Evolutionary conservation across 306 rosid species (phyloP), one percentile per base, ranked within the genome.

Genomic region (Trifolium dubium): DNA sequence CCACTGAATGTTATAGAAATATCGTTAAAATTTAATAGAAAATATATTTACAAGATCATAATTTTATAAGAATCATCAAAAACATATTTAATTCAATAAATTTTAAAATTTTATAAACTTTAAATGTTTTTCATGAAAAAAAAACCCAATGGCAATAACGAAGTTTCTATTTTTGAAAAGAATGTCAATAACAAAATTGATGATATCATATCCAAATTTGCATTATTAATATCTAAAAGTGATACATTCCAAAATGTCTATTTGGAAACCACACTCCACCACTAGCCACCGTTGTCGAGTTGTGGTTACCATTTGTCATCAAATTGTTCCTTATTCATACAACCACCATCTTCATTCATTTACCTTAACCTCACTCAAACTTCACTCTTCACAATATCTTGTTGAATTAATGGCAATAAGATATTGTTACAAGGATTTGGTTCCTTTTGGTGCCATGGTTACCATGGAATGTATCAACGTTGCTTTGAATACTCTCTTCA

Each of bases 401-500:
- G 15, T 12, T 12, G 29, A 44, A 60, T 60, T 60, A 79, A 85
- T 82, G 86, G 83, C 79, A 23, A 77, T 65, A 64, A 69, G 79
- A 69, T 47, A 63, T 10, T 72, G 77, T 8, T 64, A 64, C 76
- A 86, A 50, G 18, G 96, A 85, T 51, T 83, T 78, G 71, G 78
- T 89, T 59, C 97, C 98, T 13, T 93, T 93, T 67, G 77, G 80
- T 53, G 90, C 87, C 69, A 81, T 93, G 97, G 89, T 93, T 12
- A 44, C 83, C 19, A 90, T 90, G 97, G 98, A 93, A 81, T 82
- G 88, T 62, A 53, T 62, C 51, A 93, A 93, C 89, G 97, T 93
- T 3, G 97, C 90, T 0, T 59, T 93, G 71, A 93, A 93, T 71
- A 93, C 98, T 15, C 90, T 93, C 37, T 93, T 90, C 83, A 93